A percentile compares a stretch with the other conserved stretches of the same genome.
phyloP scores from a whole-genome alignment of 805 yeast genomes.

The Ogataea nitratoaversa region DNA sequence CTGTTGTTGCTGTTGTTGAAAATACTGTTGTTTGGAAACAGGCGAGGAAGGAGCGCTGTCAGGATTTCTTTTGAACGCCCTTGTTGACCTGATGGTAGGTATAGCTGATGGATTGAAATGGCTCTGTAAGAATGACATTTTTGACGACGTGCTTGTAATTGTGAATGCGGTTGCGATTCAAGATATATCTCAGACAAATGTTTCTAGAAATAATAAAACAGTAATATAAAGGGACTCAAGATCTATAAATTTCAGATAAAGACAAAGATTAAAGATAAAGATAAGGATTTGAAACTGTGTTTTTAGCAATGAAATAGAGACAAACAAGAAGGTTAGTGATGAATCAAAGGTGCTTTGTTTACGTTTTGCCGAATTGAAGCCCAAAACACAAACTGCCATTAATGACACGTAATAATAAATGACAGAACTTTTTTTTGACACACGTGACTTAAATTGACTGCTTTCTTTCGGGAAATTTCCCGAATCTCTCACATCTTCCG shows the following conservation, averaged over 20 bases:
- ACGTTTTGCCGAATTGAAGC: constrained; percentile 15
- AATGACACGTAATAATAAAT: not conserved
- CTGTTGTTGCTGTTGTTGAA: constrained; percentile 8
- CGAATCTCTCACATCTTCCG: no score
- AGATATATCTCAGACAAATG: no score
- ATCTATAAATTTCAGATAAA: no score
- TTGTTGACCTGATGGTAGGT: constrained; percentile 33
- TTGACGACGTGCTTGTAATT: not conserved
- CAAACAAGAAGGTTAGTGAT: not conserved
- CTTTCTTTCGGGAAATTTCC: not conserved
- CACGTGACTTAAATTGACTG: not conserved
- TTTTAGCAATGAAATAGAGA: not conserved
- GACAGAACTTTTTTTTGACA: not conserved
- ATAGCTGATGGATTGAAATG: constrained; percentile 29
- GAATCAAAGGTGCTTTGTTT: no score
- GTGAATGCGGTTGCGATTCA: not conserved
- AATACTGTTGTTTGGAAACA: constrained; percentile 12
- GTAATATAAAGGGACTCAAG: no score
- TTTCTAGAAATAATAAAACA: no score
- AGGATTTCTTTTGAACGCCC: constrained; percentile 30
- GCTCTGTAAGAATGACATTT: constrained; percentile 26
- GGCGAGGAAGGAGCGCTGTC: constrained; percentile 24
- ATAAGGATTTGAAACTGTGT: no score
- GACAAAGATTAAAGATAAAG: no score
- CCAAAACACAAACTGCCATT: not conserved